phyloP scores from a whole-genome alignment of 306 rosid genomes.

The Astragalus membranaceus region DNA sequence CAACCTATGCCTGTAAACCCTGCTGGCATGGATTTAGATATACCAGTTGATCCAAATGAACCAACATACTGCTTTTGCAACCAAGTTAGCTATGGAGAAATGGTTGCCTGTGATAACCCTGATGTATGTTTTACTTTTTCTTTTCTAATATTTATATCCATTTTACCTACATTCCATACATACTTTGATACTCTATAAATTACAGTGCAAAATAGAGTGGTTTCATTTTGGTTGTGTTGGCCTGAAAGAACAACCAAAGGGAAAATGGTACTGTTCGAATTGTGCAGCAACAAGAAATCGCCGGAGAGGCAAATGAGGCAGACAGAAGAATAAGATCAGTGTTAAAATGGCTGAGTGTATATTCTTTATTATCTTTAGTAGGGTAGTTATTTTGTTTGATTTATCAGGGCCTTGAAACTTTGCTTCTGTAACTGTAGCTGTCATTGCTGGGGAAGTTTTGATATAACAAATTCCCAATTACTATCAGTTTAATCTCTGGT shows the following conservation, averaged over 20 bases:
- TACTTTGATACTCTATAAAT: constrained; percentile 12
- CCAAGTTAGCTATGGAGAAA: constrained; percentile 51
- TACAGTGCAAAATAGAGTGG: constrained; percentile 55
- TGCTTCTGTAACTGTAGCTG: constrained; percentile 4
- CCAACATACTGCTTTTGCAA: constrained; percentile 51
- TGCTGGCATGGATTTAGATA: constrained; percentile 42
- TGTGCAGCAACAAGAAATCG: constrained; percentile 43
- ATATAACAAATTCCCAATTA: constrained; percentile 1
- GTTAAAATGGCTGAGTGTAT: constrained; percentile 9
- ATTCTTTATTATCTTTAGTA: constrained; percentile 9
- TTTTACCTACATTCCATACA: neutral
- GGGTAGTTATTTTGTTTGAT: neutral
- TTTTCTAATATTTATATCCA: neutral
- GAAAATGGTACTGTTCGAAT: constrained; percentile 47
- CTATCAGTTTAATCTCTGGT: neutral
- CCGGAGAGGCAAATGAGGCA: constrained; percentile 38
- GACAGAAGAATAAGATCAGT: neutral
- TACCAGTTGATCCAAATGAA: constrained; percentile 48
- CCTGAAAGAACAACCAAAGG: constrained; percentile 46
- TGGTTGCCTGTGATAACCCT: constrained; percentile 48
- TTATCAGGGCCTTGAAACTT: constrained; percentile 4
- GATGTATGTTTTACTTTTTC: constrained; percentile 26
- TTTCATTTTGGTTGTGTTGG: constrained; percentile 53
- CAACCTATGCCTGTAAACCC: constrained; percentile 27
- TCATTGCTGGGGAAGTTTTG: neutral